These are phyloP conservation scores for Gloeophyllum trabeum DNA, from an alignment of 768 basidiomycete genomes.

Conservation along the genomic window DNA sequence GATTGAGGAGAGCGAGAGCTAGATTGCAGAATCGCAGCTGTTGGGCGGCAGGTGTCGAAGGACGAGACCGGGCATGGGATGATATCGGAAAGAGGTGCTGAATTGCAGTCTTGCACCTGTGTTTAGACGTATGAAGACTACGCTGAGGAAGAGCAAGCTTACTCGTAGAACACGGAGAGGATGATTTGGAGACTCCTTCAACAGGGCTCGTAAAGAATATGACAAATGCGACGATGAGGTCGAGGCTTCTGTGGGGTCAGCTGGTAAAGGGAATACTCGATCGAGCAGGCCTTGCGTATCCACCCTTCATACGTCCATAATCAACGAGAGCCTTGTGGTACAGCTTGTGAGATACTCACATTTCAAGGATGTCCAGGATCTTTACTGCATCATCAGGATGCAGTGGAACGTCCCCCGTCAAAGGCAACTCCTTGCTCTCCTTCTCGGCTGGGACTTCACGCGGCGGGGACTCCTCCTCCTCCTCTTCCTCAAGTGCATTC, in stretches of 20 bases:
- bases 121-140: too few relatives aligned
- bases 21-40: conserved; percentile 69
- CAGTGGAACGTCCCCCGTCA: conserved; percentile 37
- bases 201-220: conserved; percentile 44
- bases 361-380: conserved; percentile 49
- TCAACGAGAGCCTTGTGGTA: conserved; percentile 1
- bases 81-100: conserved; percentile 59
- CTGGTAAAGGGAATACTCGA: conserved; percentile 56
- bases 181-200: conserved; percentile 40
- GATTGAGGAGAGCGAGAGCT: conserved; percentile 60
- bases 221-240: conserved; percentile 17
- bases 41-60: conserved; percentile 51
- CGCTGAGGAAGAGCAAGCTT: conserved; percentile 16
- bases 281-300: conserved; percentile 73
- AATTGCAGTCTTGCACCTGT: conserved; percentile 56
- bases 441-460: conserved; percentile 6
- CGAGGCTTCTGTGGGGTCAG: conserved; percentile 25
- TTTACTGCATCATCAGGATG: conserved; percentile 31
- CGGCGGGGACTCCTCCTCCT: conserved; percentile 11
- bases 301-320: conserved; percentile 26
- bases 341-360: conserved; percentile 22
- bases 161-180: conserved; percentile 47
- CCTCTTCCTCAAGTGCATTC: conserved; percentile 21
- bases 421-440: conserved; percentile 17
- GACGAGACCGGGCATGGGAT: conserved; percentile 50